phyloP scores from a whole-genome alignment of 352 stramenopile species.

The Globisporangium recalcitrans region DNA sequence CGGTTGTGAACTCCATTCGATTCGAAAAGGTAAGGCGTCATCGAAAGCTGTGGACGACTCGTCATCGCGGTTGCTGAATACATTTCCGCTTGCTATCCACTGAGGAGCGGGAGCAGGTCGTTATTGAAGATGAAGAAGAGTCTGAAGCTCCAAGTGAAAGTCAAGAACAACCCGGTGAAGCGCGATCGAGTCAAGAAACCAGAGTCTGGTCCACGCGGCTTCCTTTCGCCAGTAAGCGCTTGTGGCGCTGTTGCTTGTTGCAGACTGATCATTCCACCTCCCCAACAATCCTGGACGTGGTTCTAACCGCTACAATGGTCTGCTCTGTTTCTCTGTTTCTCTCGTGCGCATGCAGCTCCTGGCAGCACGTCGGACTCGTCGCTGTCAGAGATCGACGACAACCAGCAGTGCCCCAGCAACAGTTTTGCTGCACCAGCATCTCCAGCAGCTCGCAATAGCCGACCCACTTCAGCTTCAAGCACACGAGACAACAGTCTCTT shows the following conservation, averaged over 20 bases:
- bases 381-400: slow-evolving; percentile 8
- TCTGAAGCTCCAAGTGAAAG: not conserved
- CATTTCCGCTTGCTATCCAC: too few relatives aligned
- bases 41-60: not conserved
- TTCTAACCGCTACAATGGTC: not conserved
- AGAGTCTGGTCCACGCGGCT: slow-evolving; percentile 27
- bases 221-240: slow-evolving; percentile 21
- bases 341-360: slow-evolving; percentile 8
- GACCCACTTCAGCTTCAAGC: not conserved
- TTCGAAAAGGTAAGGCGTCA: not conserved
- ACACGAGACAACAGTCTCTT: not conserved
- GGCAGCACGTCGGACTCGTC: slow-evolving; percentile 4
- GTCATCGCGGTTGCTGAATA: not conserved
- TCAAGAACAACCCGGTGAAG: slow-evolving; percentile 11
- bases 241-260: not conserved
- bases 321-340: not conserved
- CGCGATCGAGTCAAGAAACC: slow-evolving; percentile 12
- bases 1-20: slow-evolving; percentile 27
- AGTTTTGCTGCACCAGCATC: not conserved
- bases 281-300: not conserved
- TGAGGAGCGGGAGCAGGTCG: not conserved
- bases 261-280: too few relatives aligned
- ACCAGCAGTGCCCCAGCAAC: not conserved
- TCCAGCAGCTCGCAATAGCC: not conserved
- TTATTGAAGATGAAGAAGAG: slow-evolving; percentile 6